Conservation (phyloP, 306 rosid species). For the Quercus bicolor region DNA sequence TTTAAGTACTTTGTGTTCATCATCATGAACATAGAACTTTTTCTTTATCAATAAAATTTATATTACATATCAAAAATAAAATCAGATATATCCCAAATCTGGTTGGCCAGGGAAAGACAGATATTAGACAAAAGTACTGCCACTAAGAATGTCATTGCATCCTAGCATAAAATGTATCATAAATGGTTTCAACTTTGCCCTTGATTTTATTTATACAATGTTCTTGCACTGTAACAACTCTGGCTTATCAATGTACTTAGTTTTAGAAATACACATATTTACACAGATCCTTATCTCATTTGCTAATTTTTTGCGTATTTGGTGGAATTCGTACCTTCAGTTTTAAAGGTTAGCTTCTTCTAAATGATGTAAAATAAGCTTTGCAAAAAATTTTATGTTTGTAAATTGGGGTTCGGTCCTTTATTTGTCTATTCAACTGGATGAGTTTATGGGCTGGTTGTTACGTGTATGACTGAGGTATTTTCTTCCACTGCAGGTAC, state of each 20-base stretch:
- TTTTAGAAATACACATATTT: not conserved
- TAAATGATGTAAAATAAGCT: not conserved
- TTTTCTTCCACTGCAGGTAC: constrained; percentile 43
- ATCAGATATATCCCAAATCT: not conserved
- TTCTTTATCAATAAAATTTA: too few species aligned
- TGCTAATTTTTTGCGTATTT: not conserved
- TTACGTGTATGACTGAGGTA: constrained; percentile 17
- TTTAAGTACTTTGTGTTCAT: too few species aligned
- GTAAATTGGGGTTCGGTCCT: not conserved
- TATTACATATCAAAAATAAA: not conserved
- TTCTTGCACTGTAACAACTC: not conserved
- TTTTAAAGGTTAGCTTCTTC: not conserved
- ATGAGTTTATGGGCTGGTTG: not conserved
- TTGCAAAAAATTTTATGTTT: not conserved
- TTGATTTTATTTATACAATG: not conserved
- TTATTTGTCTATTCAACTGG: not conserved
- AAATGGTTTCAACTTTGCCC: not conserved
- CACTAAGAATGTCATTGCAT: not conserved
- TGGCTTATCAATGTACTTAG: not conserved
- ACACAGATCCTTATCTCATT: not conserved
- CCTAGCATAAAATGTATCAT: not conserved
- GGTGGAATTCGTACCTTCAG: not conserved
- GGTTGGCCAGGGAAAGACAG: not conserved
- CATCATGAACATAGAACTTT: too few species aligned
- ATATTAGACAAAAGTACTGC: not conserved